phyloP scores from a whole-genome alignment of 768 basidiomycete genomes.

The Suillus clintonianus region DNA sequence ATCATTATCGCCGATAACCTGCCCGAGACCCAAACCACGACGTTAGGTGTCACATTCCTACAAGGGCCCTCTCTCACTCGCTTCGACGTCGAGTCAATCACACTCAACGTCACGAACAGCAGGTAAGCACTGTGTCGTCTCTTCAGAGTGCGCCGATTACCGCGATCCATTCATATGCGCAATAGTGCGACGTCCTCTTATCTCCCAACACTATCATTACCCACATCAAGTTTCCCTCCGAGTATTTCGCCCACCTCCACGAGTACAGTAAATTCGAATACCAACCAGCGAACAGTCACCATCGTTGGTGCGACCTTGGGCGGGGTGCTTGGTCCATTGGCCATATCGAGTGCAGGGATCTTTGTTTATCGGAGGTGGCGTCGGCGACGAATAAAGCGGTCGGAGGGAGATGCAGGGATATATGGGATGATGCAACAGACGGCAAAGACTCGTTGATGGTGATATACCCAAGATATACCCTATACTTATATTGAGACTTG shows the following conservation, averaged over 20 bases:
- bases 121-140: slow-evolving; percentile 30
- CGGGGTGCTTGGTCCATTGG: slow-evolving; percentile 12
- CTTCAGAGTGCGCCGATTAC: not conserved
- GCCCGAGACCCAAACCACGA: slow-evolving; percentile 40
- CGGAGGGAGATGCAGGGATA: not conserved
- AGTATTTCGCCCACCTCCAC: slow-evolving; percentile 9
- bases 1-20: slow-evolving; percentile 43
- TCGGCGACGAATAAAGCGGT: not conserved
- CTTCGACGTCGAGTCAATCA: slow-evolving; percentile 41
- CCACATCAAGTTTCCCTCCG: slow-evolving; percentile 24
- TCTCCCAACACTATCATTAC: slow-evolving; percentile 25
- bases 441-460: not conserved
- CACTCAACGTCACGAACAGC: slow-evolving; percentile 37
- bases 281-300: slow-evolving; percentile 7
- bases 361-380: slow-evolving; percentile 12
- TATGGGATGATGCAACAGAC: not conserved
- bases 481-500: not conserved
- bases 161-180: not conserved
- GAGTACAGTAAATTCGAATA: slow-evolving; percentile 4
- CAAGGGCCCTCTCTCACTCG: slow-evolving; percentile 25
- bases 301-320: slow-evolving; percentile 19
- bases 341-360: slow-evolving; percentile 8
- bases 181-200: slow-evolving; percentile 28
- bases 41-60: slow-evolving; percentile 44
- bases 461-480: not conserved